Conservation (phyloP, 331 rosid species). For the Saraca asoca region DNA sequence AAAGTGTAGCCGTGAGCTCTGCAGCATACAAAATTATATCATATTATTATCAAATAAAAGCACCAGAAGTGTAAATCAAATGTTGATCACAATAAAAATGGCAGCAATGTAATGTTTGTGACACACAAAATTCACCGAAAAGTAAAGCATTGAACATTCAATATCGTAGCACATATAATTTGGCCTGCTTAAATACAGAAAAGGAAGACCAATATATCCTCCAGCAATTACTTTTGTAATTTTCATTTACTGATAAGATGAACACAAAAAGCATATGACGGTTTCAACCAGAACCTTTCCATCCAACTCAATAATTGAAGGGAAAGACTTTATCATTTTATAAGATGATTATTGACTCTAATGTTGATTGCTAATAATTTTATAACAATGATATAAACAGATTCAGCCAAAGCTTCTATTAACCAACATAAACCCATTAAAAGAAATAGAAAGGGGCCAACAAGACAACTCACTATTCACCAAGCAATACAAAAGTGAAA, state of each 20-base stretch:
- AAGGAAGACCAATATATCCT: background rate
- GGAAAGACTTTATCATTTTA: background rate
- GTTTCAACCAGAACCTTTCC: slow-evolving; percentile 21
- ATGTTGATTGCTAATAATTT: slow-evolving; percentile 7
- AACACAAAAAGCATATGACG: slow-evolving; percentile 1
- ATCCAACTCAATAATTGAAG: slow-evolving; percentile 24
- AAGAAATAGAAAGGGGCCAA: background rate
- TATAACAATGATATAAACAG: slow-evolving; percentile 15
- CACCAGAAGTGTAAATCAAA: slow-evolving; percentile 9
- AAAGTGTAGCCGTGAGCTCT: slow-evolving; percentile 90
- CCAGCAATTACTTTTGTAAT: slow-evolving; percentile 7
- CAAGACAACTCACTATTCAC: slow-evolving; percentile 21
- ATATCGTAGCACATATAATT: slow-evolving; percentile 27
- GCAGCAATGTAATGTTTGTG: slow-evolving; percentile 6
- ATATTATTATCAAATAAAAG: slow-evolving; percentile 32
- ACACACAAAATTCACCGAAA: slow-evolving; percentile 12
- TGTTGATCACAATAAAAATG: background rate
- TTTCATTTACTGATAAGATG: slow-evolving; percentile 11
- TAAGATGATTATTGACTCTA: background rate
- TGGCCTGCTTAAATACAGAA: slow-evolving; percentile 9
- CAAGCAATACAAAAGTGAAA: slow-evolving; percentile 18
- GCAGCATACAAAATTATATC: slow-evolving; percentile 43
- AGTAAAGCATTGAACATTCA: slow-evolving; percentile 28
- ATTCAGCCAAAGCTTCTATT: background rate
- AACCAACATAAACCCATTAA: slow-evolving; percentile 11